Base-by-base conservation (phyloP, 2,329 filamentous ascomycete species). In the Phialemonium atrogriseum region DNA sequence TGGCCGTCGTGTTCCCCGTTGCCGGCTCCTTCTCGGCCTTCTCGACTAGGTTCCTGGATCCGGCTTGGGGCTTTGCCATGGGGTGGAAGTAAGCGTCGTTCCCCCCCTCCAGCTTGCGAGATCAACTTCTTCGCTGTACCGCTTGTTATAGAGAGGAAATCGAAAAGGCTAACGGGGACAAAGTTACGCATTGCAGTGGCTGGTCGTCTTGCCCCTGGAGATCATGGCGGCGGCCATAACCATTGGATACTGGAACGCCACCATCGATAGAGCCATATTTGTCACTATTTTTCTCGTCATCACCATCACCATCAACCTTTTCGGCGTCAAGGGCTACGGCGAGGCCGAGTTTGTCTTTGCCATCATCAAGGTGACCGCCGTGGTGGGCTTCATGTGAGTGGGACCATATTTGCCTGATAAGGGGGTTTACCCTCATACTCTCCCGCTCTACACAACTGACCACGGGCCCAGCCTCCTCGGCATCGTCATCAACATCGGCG, bases 41-140 rank as follows among this genome's bases (percentile, higher is more conserved):
- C 60, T 91, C 88, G 12, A 94, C 86, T 18, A 77, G 89, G 12
- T 95, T 96, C 49, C 59, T 96, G 12, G 87, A 95, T 50, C 89
- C 88, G 1, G 88, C 88, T 1, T 94, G 86, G 86, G 87, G 87
- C 0, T 94, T 94, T 51, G 84, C 86, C 27, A 93, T 94, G 84
- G 87, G 86, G 11, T 94, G 86, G 86, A 94, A 93, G 70, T 84
- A 55, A 56, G 75, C 68, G 6, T 14, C 17, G 16, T 18, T 24
- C 21, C 16, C 19, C 18, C 11, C 19, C 11, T 11, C 23, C 15
- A 26, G 4, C 26, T 10, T 24, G 15, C 26, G 16, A 26, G 19
- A 24, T n/a, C 16, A 11, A 22, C 17, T 18, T 29, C 9, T 21
- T 10, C 19, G 22, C 4, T 24, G 16, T 13, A 19, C 30, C n/a